phyloP scores from a whole-genome alignment of 2,329 filamentous ascomycete genomes.

The Colletotrichum orbiculare region DNA sequence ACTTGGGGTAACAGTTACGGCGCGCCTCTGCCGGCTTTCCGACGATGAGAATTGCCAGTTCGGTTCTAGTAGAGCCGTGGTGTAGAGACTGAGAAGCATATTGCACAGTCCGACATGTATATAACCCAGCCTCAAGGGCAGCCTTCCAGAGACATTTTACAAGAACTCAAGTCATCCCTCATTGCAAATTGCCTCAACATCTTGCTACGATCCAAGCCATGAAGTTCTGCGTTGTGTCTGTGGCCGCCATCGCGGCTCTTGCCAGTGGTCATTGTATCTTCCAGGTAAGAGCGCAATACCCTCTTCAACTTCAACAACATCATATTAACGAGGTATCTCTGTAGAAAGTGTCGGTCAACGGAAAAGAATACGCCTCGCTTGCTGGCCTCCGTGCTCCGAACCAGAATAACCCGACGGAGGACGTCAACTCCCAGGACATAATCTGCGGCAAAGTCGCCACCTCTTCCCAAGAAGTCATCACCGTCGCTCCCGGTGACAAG shows the following conservation, averaged over 20 bases:
- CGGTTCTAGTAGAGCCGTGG: too few species aligned
- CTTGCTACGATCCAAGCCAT: background rate
- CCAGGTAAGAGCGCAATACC: constrained; percentile 4
- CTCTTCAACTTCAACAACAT: background rate
- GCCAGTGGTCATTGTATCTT: constrained; percentile 30
- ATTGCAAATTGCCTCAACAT: background rate
- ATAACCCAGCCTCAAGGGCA: too few species aligned
- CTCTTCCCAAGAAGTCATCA: constrained; percentile 56
- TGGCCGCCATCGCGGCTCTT: constrained; percentile 4
- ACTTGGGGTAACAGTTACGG: too few species aligned
- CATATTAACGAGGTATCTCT: background rate
- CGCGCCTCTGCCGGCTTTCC: too few species aligned
- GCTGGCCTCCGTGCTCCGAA: constrained; percentile 31
- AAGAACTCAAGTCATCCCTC: background rate
- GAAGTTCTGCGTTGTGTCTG: background rate
- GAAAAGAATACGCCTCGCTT: constrained; percentile 31
- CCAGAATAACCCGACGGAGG: constrained; percentile 63
- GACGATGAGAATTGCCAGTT: too few species aligned
- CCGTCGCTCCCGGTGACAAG: constrained; percentile 61
- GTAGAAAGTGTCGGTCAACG: constrained; percentile 34
- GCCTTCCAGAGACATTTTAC: too few species aligned
- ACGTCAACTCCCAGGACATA: constrained; percentile 60
- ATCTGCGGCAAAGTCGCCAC: constrained; percentile 59
- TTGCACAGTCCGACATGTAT: too few species aligned
- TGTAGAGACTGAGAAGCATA: too few species aligned